Conservation (phyloP, 139 green algal genomes). For the Volvox reticuliferus region DNA sequence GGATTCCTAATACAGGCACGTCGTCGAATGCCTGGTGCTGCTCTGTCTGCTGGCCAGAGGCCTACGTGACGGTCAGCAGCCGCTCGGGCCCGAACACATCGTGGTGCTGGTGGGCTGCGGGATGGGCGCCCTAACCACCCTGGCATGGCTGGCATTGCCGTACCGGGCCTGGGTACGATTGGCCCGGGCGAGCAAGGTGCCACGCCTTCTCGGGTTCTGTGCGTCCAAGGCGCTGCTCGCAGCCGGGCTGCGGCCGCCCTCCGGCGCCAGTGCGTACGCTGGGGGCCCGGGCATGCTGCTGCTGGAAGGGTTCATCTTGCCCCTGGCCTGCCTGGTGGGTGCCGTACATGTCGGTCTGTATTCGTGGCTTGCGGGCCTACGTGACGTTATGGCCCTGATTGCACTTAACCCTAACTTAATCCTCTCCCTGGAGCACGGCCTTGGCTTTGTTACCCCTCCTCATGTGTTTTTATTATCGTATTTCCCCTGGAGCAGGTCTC, state of each 20-base stretch:
- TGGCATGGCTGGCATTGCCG: conserved; percentile 27
- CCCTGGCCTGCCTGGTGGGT: conserved; percentile 7
- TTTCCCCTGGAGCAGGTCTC: not conserved
- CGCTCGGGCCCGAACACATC: not conserved
- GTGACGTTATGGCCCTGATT: no score
- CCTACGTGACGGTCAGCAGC: not conserved
- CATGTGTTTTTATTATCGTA: no score
- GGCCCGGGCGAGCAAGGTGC: not conserved
- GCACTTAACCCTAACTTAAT: no score
- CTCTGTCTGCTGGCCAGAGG: conserved; percentile 5
- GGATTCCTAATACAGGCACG: not conserved
- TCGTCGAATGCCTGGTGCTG: conserved; percentile 14
- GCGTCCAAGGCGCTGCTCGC: conserved; percentile 7
- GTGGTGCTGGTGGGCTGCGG: not conserved
- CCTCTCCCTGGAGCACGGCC: no score
- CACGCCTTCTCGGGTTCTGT: not conserved
- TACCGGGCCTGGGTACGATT: not conserved
- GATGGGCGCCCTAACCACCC: not conserved
- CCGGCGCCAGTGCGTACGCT: not conserved
- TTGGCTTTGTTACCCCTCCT: no score
- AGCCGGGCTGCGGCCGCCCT: not conserved
- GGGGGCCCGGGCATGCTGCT: conserved; percentile 15
- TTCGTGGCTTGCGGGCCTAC: no score
- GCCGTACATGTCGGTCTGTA: no score
- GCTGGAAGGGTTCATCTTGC: conserved; percentile 26